A percentile compares a stretch with the other conserved stretches of the same genome.
Evolutionary conservation across 805 yeast genomes (phyloP).

Genomic region (Metschnikowia baotianmanensis): DNA sequence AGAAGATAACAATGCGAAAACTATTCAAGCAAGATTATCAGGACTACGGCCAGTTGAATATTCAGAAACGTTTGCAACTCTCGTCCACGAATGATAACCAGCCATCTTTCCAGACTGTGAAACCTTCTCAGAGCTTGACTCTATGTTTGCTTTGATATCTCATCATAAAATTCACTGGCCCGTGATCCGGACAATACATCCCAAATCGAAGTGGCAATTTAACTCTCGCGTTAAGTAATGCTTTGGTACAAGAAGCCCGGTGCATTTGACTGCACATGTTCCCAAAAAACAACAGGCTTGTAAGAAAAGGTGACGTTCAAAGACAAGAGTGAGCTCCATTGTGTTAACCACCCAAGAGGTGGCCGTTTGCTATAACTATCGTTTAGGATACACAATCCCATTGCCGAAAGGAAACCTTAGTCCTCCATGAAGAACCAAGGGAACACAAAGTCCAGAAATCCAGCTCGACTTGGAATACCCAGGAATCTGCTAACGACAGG

Average conservation of each 20-base stretch:
- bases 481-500: background rate
- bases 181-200: slow-evolving; percentile 10
- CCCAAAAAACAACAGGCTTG: slow-evolving; percentile 24
- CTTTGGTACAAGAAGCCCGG: slow-evolving; percentile 45
- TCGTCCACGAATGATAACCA: slow-evolving; percentile 54
- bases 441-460: slow-evolving; percentile 9
- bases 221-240: slow-evolving; percentile 22
- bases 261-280: slow-evolving; percentile 64
- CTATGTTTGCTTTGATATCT: slow-evolving; percentile 76
- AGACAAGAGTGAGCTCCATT: slow-evolving; percentile 85
- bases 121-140: slow-evolving; percentile 82
- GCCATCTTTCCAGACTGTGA: slow-evolving; percentile 49
- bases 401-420: slow-evolving; percentile 50
- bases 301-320: slow-evolving; percentile 46
- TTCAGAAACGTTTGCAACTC: slow-evolving; percentile 56
- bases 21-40: slow-evolving; percentile 12
- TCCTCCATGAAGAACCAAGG: slow-evolving; percentile 15
- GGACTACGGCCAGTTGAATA: slow-evolving; percentile 5
- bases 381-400: slow-evolving; percentile 58
- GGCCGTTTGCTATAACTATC: slow-evolving; percentile 73
- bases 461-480: background rate
- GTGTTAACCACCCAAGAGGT: slow-evolving; percentile 48
- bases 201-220: slow-evolving; percentile 7
- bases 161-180: slow-evolving; percentile 51
- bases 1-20: background rate